These are phyloP conservation scores for Elongisporangium anandrum DNA, from an alignment of 352 stramenopile species.

Conservation along the genomic window DNA sequence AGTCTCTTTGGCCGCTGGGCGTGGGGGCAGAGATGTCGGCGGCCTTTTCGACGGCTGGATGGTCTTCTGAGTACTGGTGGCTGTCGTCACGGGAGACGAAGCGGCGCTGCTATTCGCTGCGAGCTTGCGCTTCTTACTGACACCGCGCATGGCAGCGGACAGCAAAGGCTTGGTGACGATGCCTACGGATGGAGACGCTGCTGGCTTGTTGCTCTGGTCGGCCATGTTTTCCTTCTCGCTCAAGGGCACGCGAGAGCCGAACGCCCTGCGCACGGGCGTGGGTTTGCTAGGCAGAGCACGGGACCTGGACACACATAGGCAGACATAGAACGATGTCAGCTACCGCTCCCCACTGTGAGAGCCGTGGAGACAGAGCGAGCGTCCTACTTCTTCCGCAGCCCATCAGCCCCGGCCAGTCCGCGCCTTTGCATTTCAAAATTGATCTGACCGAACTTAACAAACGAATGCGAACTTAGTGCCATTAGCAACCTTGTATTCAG, in stretches of 20 bases:
- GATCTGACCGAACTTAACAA: slow-evolving; percentile 1
- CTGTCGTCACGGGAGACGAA: neutral
- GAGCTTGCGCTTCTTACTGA: neutral
- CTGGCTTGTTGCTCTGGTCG: neutral
- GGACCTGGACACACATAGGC: neutral
- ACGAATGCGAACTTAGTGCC: slow-evolving; percentile 12
- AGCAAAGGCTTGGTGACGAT: neutral
- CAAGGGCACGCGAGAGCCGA: neutral
- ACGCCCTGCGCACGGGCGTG: neutral
- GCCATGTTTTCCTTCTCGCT: neutral
- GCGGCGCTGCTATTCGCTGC: no score
- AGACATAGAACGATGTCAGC: neutral
- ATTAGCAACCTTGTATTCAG: slow-evolving; percentile 4
- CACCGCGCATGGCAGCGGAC: neutral
- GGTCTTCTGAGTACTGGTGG: neutral
- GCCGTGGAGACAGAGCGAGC: neutral
- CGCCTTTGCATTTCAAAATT: neutral
- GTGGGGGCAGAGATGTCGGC: neutral
- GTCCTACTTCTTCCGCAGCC: neutral
- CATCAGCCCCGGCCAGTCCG: neutral
- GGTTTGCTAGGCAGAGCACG: neutral
- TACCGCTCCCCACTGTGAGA: neutral
- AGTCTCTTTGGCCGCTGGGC: neutral
- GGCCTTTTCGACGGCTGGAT: neutral
- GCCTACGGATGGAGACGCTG: neutral